phyloP scores from a whole-genome alignment of 108 stramenopile genomes.

The Nitzschia palea region DNA sequence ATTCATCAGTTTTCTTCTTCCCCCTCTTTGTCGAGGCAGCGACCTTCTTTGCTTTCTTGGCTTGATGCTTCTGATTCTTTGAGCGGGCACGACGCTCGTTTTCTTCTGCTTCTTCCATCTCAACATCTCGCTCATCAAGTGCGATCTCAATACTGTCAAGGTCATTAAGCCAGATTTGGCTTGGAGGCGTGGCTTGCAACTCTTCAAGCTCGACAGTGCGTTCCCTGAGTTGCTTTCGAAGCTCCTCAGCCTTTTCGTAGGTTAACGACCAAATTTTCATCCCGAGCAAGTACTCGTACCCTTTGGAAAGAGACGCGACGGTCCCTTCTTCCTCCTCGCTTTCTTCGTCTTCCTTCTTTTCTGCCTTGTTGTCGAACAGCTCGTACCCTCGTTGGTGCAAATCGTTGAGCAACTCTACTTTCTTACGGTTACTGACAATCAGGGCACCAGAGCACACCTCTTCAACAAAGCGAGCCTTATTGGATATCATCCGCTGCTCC shows the following conservation, averaged over 20 bases:
- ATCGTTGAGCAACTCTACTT: slow-evolving; percentile 84
- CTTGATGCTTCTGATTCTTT: slow-evolving; percentile 49
- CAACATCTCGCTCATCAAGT: slow-evolving; percentile 76
- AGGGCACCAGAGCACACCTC: slow-evolving; percentile 93
- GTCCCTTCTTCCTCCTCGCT: slow-evolving; percentile 48
- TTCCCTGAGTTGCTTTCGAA: slow-evolving; percentile 80
- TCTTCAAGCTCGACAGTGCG: slow-evolving; percentile 78
- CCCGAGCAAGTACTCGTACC: slow-evolving; percentile 98
- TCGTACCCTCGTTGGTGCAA: slow-evolving; percentile 88
- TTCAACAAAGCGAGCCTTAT: slow-evolving; percentile 97
- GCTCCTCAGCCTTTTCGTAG: slow-evolving; percentile 90
- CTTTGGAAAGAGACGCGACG: slow-evolving; percentile 75
- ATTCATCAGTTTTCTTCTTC: slow-evolving; percentile 63
- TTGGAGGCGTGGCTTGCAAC: slow-evolving; percentile 81
- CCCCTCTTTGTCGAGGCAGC: slow-evolving; percentile 33
- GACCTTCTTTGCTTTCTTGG: slow-evolving; percentile 25
- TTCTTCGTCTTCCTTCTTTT: slow-evolving; percentile 57
- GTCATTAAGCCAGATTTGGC: slow-evolving; percentile 91
- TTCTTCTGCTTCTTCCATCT: slow-evolving; percentile 48
- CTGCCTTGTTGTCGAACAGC: slow-evolving; percentile 58
- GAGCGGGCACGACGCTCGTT: slow-evolving; percentile 62
- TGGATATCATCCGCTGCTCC: slow-evolving; percentile 85
- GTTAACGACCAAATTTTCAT: slow-evolving; percentile 99
- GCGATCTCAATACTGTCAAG: slow-evolving; percentile 93
- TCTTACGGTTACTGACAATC: slow-evolving; percentile 92